Percentiles rank a stretch among this genome's conserved stretches.
Evolutionary conservation across 73 alveolate genomes (phyloP).

Genomic region (Paramecium bursaria): DNA sequence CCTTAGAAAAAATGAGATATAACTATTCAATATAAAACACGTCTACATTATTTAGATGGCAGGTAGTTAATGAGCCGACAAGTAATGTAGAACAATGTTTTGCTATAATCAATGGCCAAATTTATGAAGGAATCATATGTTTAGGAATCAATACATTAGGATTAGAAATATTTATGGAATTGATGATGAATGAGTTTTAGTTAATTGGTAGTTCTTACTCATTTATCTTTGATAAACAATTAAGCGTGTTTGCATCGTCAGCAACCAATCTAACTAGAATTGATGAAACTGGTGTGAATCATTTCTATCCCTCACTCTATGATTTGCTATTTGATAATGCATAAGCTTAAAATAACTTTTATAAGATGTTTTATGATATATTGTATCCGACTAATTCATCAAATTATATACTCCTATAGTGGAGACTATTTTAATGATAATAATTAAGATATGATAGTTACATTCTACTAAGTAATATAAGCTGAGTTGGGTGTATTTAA

Average conservation of each 20-base stretch:
- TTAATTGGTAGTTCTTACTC: constrained; percentile 3
- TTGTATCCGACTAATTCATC: constrained; percentile 13
- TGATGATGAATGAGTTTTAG: not conserved
- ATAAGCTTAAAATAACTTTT: not conserved
- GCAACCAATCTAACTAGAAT: not conserved
- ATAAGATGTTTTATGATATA: not conserved
- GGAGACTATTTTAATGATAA: not conserved
- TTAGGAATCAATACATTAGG: constrained; percentile 30
- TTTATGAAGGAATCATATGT: constrained; percentile 18
- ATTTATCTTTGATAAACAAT: not conserved
- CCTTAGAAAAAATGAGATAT: not conserved
- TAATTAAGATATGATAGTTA: not conserved
- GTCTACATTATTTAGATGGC: not conserved
- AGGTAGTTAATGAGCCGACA: not conserved
- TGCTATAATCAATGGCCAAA: not conserved
- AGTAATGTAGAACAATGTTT: constrained; percentile 5
- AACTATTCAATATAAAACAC: not conserved
- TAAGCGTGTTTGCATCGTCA: constrained; percentile 1
- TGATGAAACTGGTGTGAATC: not conserved
- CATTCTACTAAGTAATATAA: constrained; percentile 26
- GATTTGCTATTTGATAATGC: not conserved
- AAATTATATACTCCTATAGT: too few relatives aligned
- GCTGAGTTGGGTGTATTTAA: constrained; percentile 20
- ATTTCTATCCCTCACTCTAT: not conserved
- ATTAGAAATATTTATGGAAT: not conserved